A percentile compares a stretch with the other conserved stretches of the same genome.
Evolutionary conservation across 192 early-diverging fungal genomes (phyloP).

Genomic region (Podochytrium sp.): DNA sequence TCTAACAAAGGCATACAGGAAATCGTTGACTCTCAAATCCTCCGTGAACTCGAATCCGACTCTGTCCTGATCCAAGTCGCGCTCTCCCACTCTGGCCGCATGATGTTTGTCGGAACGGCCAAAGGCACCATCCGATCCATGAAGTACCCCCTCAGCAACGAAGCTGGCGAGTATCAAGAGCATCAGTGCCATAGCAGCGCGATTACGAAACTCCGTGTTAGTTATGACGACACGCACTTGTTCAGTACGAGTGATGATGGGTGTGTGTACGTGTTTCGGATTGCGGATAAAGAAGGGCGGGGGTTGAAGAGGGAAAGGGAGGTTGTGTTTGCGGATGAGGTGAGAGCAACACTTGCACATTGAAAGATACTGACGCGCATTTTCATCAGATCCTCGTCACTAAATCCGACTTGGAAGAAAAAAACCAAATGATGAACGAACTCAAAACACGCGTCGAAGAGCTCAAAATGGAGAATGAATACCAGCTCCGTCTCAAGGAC

Average conservation of each 20-base stretch:
- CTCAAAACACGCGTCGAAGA: slow-evolving; percentile 65
- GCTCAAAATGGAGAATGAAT: slow-evolving; percentile 72
- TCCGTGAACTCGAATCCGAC: slow-evolving; percentile 56
- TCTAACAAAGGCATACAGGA: slow-evolving; percentile 41
- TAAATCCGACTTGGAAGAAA: slow-evolving; percentile 66
- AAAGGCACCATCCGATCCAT: slow-evolving; percentile 59
- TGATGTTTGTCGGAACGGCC: slow-evolving; percentile 65
- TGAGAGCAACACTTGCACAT: slow-evolving; percentile 3
- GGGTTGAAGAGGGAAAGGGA: slow-evolving; percentile 54
- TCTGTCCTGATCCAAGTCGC: slow-evolving; percentile 58
- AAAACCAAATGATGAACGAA: slow-evolving; percentile 59
- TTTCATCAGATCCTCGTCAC: slow-evolving; percentile 59
- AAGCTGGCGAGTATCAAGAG: slow-evolving; percentile 59
- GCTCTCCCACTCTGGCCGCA: slow-evolving; percentile 61
- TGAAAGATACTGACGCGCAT: background rate
- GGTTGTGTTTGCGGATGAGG: slow-evolving; percentile 63
- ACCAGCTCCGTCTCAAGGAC: slow-evolving; percentile 67
- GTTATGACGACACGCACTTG: slow-evolving; percentile 64
- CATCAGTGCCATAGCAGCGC: slow-evolving; percentile 60
- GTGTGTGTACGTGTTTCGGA: slow-evolving; percentile 59
- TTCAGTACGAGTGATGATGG: slow-evolving; percentile 63
- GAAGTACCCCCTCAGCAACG: slow-evolving; percentile 56
- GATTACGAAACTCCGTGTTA: slow-evolving; percentile 57
- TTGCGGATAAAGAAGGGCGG: slow-evolving; percentile 59
- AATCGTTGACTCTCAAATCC: slow-evolving; percentile 63